phyloP scores from a whole-genome alignment of 495 filamentous ascomycete species.

The Daldinia caldariorum region DNA sequence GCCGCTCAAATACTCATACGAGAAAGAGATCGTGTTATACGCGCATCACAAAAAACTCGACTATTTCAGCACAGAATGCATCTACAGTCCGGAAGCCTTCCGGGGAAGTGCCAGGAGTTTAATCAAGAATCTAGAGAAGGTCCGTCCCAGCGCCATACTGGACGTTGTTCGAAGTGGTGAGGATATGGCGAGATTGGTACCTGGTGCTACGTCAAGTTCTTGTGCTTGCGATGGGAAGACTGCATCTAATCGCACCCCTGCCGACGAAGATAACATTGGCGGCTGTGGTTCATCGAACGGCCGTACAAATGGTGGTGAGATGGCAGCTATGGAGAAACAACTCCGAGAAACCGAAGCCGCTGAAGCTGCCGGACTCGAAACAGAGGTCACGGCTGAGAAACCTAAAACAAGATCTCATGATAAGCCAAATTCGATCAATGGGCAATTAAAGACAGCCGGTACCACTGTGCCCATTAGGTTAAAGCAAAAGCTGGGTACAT shows the following conservation, averaged over 20 bases:
- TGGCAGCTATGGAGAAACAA: conserved; percentile 90
- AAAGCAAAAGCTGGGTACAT: conserved; percentile 82
- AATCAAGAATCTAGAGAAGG: conserved; percentile 93
- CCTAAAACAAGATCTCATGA: conserved; percentile 35
- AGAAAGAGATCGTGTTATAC: conserved; percentile 98
- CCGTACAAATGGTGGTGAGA: conserved; percentile 77
- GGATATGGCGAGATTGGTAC: conserved; percentile 91
- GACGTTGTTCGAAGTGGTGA: conserved; percentile 95
- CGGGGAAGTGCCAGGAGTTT: conserved; percentile 87
- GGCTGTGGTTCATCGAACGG: conserved; percentile 83
- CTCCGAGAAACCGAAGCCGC: conserved; percentile 74
- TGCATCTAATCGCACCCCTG: conserved; percentile 43
- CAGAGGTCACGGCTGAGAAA: conserved; percentile 68
- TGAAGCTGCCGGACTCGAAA: conserved; percentile 65
- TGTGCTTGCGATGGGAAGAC: conserved; percentile 52
- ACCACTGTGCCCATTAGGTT: conserved; percentile 37
- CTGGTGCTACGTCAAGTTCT: conserved; percentile 57
- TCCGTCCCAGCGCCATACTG: conserved; percentile 90
- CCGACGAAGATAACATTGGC: conserved; percentile 69
- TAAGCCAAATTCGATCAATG: conserved; percentile 25
- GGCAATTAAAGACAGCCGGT: conserved; percentile 40
- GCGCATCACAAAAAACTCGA: conserved; percentile 95
- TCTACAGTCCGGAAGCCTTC: conserved; percentile 98
- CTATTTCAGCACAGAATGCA: conserved; percentile 98
- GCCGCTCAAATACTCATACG: conserved; percentile 96